Evolutionary conservation across 2,329 filamentous ascomycete genomes (phyloP).

Genomic region (Colletotrichum siamense): DNA sequence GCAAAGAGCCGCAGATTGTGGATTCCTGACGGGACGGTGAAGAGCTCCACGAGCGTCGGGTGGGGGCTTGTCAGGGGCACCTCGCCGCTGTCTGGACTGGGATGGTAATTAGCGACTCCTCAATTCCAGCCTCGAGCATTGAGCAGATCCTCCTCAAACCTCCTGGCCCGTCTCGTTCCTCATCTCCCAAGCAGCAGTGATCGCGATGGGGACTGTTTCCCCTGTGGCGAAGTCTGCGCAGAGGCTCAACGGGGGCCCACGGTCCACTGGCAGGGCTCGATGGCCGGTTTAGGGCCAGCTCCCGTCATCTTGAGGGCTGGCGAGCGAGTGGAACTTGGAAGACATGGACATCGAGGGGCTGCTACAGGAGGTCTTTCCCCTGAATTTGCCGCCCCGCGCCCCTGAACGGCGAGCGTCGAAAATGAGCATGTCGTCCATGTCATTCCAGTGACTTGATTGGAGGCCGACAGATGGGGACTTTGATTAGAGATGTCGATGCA

Average conservation of each 20-base stretch:
- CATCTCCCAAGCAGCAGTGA: background rate
- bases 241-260: background rate
- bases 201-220: background rate
- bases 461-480: background rate
- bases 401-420: background rate
- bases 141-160: background rate
- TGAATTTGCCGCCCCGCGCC: conserved; percentile 1
- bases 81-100: background rate
- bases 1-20: background rate
- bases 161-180: background rate
- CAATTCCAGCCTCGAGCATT: background rate
- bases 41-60: background rate
- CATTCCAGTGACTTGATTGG: background rate
- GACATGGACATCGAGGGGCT: background rate
- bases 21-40: background rate
- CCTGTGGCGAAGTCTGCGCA: conserved; percentile 5
- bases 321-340: background rate
- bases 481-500: background rate
- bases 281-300: background rate
- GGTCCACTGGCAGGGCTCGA: background rate
- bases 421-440: background rate
- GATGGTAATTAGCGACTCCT: background rate
- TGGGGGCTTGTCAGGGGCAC: background rate
- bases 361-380: background rate
- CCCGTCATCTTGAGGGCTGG: background rate